phyloP scores from a whole-genome alignment of 1,139 yeast species.

The Taphrina confusa region DNA sequence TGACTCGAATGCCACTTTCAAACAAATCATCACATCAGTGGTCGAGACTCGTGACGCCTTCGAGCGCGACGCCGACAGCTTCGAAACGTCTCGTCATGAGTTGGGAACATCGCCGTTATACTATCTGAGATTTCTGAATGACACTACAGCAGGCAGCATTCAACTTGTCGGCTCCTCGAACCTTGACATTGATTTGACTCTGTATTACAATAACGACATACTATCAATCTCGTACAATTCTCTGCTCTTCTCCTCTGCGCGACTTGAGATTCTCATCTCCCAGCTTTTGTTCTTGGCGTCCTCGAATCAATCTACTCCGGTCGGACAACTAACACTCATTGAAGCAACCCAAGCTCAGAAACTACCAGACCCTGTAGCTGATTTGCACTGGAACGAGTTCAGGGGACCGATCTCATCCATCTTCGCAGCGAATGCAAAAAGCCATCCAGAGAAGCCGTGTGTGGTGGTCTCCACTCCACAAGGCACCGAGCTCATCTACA shows the following conservation, averaged over 20 bases:
- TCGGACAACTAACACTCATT: conserved; percentile 67
- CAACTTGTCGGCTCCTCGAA: conserved; percentile 50
- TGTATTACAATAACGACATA: background rate
- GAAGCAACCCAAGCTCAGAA: conserved; percentile 60
- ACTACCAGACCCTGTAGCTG: conserved; percentile 84
- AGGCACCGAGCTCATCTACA: conserved; percentile 53
- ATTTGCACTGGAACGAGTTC: conserved; percentile 86
- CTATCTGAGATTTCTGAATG: conserved; percentile 8
- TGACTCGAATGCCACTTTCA: conserved; percentile 51
- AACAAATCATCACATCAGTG: background rate
- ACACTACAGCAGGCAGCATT: conserved; percentile 44
- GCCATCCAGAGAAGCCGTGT: conserved; percentile 81
- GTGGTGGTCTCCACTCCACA: conserved; percentile 87
- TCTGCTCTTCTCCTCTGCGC: conserved; percentile 66
- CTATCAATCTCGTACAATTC: conserved; percentile 58
- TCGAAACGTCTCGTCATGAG: background rate
- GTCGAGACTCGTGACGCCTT: background rate
- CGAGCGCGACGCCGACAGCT: conserved; percentile 9
- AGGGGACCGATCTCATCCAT: conserved; percentile 97
- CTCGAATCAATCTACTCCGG: conserved; percentile 47
- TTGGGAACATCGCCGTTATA: conserved; percentile 2
- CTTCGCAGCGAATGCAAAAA: conserved; percentile 77
- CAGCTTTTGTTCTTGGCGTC: conserved; percentile 52
- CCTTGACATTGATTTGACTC: conserved; percentile 54
- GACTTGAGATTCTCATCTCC: conserved; percentile 68